A percentile compares a stretch with the other conserved stretches of the same genome.
Evolutionary conservation across 202 grass and related monocot species (phyloP).

Genomic region (Musa balbisiana): DNA sequence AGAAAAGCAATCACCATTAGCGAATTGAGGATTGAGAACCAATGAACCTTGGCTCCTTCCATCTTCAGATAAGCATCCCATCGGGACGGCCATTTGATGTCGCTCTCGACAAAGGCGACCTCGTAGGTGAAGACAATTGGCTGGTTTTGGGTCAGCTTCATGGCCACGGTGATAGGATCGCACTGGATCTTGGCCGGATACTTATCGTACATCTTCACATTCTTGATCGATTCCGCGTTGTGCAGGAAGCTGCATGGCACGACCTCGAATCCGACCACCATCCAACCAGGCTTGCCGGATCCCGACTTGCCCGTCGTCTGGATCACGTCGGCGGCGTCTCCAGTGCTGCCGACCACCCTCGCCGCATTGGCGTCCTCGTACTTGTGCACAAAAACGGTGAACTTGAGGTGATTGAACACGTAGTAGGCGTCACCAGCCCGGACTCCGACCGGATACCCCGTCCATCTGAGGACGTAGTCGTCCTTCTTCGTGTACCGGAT

Average conservation of each 20-base stretch:
- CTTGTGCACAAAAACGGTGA: slow-evolving; percentile 84
- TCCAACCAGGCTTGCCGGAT: slow-evolving; percentile 52
- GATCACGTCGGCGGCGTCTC: slow-evolving; percentile 52
- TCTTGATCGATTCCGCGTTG: slow-evolving; percentile 41
- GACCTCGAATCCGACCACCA: slow-evolving; percentile 92
- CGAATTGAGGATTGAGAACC: slow-evolving; percentile 94
- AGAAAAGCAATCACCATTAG: slow-evolving; percentile 89
- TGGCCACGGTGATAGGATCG: slow-evolving; percentile 53
- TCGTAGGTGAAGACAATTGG: slow-evolving; percentile 75
- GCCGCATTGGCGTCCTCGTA: slow-evolving; percentile 76
- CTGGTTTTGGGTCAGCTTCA: slow-evolving; percentile 67
- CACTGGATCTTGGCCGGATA: slow-evolving; percentile 48
- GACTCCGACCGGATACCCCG: slow-evolving; percentile 80
- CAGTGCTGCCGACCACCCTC: slow-evolving; percentile 50
- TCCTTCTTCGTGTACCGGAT: slow-evolving; percentile 89
- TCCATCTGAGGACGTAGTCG: slow-evolving; percentile 78
- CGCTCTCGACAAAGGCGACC: slow-evolving; percentile 68
- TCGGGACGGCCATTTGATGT: slow-evolving; percentile 89
- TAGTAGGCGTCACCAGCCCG: slow-evolving; percentile 59
- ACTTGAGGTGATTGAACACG: slow-evolving; percentile 92
- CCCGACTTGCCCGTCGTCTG: slow-evolving; percentile 24
- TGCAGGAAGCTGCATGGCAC: slow-evolving; percentile 64
- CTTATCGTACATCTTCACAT: slow-evolving; percentile 70
- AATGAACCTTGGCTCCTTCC: slow-evolving; percentile 82
- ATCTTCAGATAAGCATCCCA: slow-evolving; percentile 94